These are phyloP conservation scores for Zizania latifolia DNA, from an alignment of 176 grass and related monocot species.

Conservation along the genomic window DNA sequence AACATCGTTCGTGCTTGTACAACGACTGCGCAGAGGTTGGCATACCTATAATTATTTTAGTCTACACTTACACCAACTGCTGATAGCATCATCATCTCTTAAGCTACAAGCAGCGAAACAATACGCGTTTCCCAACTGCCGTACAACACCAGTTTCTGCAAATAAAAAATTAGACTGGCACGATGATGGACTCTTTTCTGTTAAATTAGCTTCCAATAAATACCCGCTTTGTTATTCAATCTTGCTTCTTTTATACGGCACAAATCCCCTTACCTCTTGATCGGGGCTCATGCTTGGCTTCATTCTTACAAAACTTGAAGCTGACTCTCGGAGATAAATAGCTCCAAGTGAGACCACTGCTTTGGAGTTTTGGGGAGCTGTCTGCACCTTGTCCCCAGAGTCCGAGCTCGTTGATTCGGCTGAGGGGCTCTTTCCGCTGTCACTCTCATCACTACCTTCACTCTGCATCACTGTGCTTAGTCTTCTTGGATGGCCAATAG, in stretches of 20 bases:
- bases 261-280: slow-evolving; percentile 36
- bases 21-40: neutral
- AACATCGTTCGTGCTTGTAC: slow-evolving; percentile 1
- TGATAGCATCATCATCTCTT: neutral
- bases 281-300: slow-evolving; percentile 23
- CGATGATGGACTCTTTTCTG: slow-evolving; percentile 1
- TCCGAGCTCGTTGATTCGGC: slow-evolving; percentile 24
- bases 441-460: slow-evolving; percentile 14
- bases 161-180: neutral
- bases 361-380: neutral
- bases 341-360: neutral
- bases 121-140: neutral
- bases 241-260: slow-evolving; percentile 54
- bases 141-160: slow-evolving; percentile 13
- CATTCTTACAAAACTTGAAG: slow-evolving; percentile 9
- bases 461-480: neutral
- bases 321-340: neutral
- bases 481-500: neutral
- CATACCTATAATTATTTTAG: slow-evolving; percentile 15
- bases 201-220: slow-evolving; percentile 31
- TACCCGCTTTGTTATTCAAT: slow-evolving; percentile 14
- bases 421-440: neutral
- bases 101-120: slow-evolving; percentile 7
- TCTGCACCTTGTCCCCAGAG: neutral
- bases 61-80: slow-evolving; percentile 8